Conservation (phyloP, 345 rosid genomes). For the Raphanus sativus region DNA sequence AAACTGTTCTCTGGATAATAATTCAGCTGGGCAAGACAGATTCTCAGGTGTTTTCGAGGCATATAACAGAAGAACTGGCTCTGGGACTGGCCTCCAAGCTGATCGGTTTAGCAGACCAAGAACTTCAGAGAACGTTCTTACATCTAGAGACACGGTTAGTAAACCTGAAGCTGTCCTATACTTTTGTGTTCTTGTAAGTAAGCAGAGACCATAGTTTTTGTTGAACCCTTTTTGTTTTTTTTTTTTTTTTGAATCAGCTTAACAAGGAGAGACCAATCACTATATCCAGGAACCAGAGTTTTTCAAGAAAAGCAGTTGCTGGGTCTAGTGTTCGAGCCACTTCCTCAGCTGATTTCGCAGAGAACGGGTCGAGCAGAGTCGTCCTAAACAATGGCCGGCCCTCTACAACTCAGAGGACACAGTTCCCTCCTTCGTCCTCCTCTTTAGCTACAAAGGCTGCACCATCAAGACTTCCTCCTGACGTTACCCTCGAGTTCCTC, state of each 20-base stretch:
- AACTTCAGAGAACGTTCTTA: conserved; percentile 39
- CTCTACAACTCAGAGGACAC: conserved; percentile 65
- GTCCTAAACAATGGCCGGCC: conserved; percentile 58
- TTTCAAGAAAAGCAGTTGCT: conserved; percentile 62
- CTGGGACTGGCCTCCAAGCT: conserved; percentile 48
- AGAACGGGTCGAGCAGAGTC: conserved; percentile 57
- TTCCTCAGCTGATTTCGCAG: conserved; percentile 75
- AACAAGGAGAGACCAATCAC: conserved; percentile 65
- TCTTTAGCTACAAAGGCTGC: conserved; percentile 57
- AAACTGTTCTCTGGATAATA: not conserved
- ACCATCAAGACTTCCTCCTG: conserved; percentile 53
- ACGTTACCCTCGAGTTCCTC: conserved; percentile 72
- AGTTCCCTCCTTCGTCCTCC: conserved; percentile 57
- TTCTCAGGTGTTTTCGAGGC: conserved; percentile 83
- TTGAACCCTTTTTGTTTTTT: not conserved
- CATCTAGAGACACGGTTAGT: conserved; percentile 34
- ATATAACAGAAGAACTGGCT: conserved; percentile 54
- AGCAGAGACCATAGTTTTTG: no score
- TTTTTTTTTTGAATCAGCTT: conserved; percentile 40
- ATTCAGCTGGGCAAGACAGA: conserved; percentile 72
- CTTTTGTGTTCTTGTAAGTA: no score
- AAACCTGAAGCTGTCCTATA: not conserved
- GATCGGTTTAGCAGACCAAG: conserved; percentile 35
- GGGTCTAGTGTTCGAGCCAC: conserved; percentile 59
- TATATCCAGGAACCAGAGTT: conserved; percentile 62